phyloP scores from a whole-genome alignment of 352 stramenopile genomes.

The Globisporangium splendens region DNA sequence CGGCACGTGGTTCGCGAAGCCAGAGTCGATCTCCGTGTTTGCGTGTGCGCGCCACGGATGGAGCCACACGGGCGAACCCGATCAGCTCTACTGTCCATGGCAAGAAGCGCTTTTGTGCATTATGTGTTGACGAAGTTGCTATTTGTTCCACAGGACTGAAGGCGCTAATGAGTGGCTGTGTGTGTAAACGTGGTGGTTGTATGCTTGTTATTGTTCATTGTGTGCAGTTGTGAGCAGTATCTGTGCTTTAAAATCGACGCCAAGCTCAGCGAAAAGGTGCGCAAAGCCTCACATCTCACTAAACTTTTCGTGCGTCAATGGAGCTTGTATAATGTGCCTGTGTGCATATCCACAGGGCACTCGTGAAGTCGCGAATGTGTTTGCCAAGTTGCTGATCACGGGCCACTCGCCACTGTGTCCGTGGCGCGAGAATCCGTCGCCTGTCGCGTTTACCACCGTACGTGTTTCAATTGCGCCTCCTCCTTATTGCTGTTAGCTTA shows the following conservation, averaged over 20 bases:
- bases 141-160: background rate
- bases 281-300: background rate
- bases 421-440: constrained; percentile 57
- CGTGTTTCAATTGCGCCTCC: constrained; percentile 4
- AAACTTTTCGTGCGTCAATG: too few relatives aligned
- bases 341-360: constrained; percentile 16
- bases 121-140: background rate
- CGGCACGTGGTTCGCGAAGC: constrained; percentile 65
- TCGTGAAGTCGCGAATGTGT: constrained; percentile 31
- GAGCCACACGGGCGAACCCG: constrained; percentile 29
- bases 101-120: constrained; percentile 11
- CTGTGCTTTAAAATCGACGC: constrained; percentile 54
- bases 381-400: constrained; percentile 35
- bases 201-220: constrained; percentile 14
- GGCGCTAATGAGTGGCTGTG: background rate
- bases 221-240: constrained; percentile 34
- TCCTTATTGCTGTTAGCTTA: background rate
- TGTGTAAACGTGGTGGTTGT: background rate
- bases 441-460: constrained; percentile 49
- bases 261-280: constrained; percentile 33
- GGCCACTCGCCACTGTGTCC: constrained; percentile 47
- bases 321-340: background rate
- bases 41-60: constrained; percentile 53
- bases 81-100: constrained; percentile 45
- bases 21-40: constrained; percentile 35